A percentile compares a stretch with the other conserved stretches of the same genome.
Evolutionary conservation across 2,329 filamentous ascomycete genomes (phyloP).

Genomic region (Penicillium sp.): DNA sequence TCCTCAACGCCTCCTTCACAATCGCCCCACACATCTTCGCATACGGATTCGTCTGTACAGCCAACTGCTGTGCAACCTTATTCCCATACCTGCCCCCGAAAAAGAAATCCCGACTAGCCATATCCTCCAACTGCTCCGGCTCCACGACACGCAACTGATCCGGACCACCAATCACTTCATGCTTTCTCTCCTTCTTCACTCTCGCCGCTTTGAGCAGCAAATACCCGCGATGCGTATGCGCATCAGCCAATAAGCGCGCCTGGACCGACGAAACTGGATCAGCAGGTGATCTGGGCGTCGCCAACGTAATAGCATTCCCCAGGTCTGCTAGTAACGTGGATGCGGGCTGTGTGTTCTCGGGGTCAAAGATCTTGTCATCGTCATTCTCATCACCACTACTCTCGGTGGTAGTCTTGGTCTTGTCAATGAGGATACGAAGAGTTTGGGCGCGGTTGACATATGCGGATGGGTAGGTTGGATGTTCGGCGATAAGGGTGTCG

Average conservation of each 20-base stretch:
- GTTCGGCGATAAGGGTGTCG: too few species aligned
- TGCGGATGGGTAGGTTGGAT: too few species aligned
- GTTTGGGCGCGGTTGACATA: too few species aligned
- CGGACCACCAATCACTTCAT: slow-evolving; percentile 17
- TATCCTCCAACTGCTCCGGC: slow-evolving; percentile 44
- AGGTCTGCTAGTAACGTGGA: slow-evolving; percentile 36
- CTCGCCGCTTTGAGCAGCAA: slow-evolving; percentile 35
- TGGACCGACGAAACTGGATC: slow-evolving; percentile 41
- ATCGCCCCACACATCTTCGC: slow-evolving; percentile 55
- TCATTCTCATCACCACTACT: too few species aligned
- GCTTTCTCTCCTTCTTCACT: slow-evolving; percentile 18
- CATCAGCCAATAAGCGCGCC: slow-evolving; percentile 45
- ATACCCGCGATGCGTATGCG: slow-evolving; percentile 49
- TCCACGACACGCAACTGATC: slow-evolving; percentile 28
- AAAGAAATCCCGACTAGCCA: slow-evolving; percentile 49
- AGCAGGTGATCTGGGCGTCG: slow-evolving; percentile 33
- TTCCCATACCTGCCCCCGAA: slow-evolving; percentile 49
- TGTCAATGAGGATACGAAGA: too few species aligned
- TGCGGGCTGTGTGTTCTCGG: slow-evolving; percentile 11
- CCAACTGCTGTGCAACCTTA: slow-evolving; percentile 48
- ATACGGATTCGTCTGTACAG: slow-evolving; percentile 54
- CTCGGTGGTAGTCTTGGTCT: too few species aligned
- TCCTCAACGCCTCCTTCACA: slow-evolving; percentile 51
- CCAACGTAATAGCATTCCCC: slow-evolving; percentile 39
- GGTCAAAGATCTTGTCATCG: too few species aligned